Percentiles rank a stretch among this genome's conserved stretches.
phyloP scores from a whole-genome alignment of 805 yeast genomes.

The Dipodascopsis uninucleata region DNA sequence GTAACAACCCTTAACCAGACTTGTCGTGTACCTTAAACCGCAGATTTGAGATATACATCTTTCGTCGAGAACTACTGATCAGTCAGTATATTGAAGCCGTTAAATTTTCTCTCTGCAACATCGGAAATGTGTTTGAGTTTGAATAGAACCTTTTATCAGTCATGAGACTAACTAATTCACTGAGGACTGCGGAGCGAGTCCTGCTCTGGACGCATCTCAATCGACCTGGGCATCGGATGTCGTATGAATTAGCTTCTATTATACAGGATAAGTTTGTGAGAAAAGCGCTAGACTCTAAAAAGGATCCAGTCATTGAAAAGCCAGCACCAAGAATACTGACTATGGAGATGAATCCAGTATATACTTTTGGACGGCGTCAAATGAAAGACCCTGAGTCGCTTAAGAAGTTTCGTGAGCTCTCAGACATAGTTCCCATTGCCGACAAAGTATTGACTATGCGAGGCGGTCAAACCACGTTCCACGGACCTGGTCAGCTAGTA shows the following conservation, averaged over 20 bases:
- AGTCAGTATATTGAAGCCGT: too few relatives aligned
- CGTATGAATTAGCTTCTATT: neutral
- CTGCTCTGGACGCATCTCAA: too few relatives aligned
- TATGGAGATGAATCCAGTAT: slow-evolving; percentile 80
- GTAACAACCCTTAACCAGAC: too few relatives aligned
- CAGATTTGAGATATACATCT: too few relatives aligned
- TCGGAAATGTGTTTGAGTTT: too few relatives aligned
- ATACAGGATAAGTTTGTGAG: slow-evolving; percentile 3
- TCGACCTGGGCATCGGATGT: neutral
- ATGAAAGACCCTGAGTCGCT: slow-evolving; percentile 38
- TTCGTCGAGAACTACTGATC: too few relatives aligned
- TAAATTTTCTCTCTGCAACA: too few relatives aligned
- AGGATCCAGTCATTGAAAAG: neutral
- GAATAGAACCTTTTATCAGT: too few relatives aligned
- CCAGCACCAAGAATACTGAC: slow-evolving; percentile 70
- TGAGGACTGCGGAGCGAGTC: too few relatives aligned
- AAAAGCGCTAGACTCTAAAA: slow-evolving; percentile 1
- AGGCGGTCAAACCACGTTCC: slow-evolving; percentile 96
- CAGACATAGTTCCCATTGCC: slow-evolving; percentile 38
- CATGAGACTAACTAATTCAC: too few relatives aligned
- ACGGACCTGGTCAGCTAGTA: slow-evolving; percentile 93
- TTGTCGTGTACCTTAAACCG: neutral
- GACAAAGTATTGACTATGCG: slow-evolving; percentile 72
- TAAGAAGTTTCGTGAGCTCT: slow-evolving; percentile 17
- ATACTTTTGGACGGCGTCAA: slow-evolving; percentile 89